phyloP scores from a whole-genome alignment of 768 basidiomycete species.

The Pholiota microspora region DNA sequence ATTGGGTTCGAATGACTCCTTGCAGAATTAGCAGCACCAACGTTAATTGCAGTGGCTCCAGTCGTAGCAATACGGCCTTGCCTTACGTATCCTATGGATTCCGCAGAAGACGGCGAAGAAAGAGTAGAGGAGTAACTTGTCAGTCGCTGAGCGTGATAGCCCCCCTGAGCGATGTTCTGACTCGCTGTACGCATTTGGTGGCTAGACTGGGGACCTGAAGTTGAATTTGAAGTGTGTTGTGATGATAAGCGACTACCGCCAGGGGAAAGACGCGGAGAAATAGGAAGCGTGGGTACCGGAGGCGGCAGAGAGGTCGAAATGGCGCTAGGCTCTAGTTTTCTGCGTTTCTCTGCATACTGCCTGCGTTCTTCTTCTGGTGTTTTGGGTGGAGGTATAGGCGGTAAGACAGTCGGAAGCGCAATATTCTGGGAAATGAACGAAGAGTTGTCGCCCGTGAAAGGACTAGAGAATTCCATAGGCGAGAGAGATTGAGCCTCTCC shows the following conservation, averaged over 20 bases:
- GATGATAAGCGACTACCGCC: not conserved
- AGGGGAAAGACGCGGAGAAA: not conserved
- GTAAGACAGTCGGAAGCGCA: not conserved
- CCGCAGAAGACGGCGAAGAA: constrained; percentile 10
- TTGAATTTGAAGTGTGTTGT: not conserved
- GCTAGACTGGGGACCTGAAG: not conserved
- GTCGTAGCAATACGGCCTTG: not conserved
- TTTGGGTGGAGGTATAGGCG: constrained; percentile 1
- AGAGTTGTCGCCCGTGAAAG: constrained; percentile 4
- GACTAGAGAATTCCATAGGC: constrained; percentile 12
- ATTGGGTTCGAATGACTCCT: constrained; percentile 5
- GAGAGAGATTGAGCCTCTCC: constrained; percentile 8
- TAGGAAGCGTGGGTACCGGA: not conserved
- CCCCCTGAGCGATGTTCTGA: not conserved
- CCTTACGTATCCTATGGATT: constrained; percentile 1
- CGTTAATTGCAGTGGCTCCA: not conserved
- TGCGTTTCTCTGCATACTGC: constrained; percentile 8
- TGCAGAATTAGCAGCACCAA: constrained; percentile 1
- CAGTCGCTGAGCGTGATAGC: not conserved
- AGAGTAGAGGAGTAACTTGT: not conserved
- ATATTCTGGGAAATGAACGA: constrained; percentile 1
- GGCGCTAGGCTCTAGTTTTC: constrained; percentile 17
- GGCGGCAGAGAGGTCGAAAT: constrained; percentile 5
- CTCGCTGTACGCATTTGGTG: not conserved
- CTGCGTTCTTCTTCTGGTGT: constrained; percentile 19